Evolutionary conservation across 202 grass and related monocot genomes (phyloP), one percentile per base, ranked within the genome.

Genomic region (Zizania palustris): DNA sequence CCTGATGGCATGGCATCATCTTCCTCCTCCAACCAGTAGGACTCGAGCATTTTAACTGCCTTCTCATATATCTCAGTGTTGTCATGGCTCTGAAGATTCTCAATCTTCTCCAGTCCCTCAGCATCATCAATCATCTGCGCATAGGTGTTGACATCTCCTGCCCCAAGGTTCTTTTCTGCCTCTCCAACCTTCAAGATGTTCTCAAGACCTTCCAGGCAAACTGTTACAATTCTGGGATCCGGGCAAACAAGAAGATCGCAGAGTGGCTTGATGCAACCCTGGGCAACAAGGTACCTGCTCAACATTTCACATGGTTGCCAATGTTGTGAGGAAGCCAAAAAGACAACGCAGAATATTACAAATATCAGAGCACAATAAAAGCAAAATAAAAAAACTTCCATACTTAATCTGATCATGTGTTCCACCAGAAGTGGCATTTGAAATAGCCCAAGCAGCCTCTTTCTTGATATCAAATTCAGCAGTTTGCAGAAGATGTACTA

Each of bases 391-490:
- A 28, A 51, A 48, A 43, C 11, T 50, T 22, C 0, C 83, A 65
- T 93, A 97, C 93, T 90, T 93, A 46, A 97, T 90, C 83, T 97
- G 93, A 61, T 97, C 93, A 41, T 83, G 77, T 63, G 93, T 89
- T 63, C 93, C 93, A 50, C 93, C 93, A 78, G 93, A 97, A 70
- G 93, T 97, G 74, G 93, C 93, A 93, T 97, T 97, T 69, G 93
- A 97, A 71, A 97, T 93, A 67, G 88, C 93, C 93, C 93, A 97
- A 5, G 93, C 93, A 14, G 93, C 90, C 67, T 97, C 93, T 80
- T 97, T 97, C 88, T 97, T 97, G 55, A 97, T 97, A 65, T 97
- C 93, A 83, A 97, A 97, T 85, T 97, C 93, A 71, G 90, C 90
- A 40, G 86, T 80, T 82, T 93, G 88, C 16, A 97, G 86, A 56